phyloP scores from a whole-genome alignment of 2,329 filamentous ascomycete species.

The Venturia nashicola region DNA sequence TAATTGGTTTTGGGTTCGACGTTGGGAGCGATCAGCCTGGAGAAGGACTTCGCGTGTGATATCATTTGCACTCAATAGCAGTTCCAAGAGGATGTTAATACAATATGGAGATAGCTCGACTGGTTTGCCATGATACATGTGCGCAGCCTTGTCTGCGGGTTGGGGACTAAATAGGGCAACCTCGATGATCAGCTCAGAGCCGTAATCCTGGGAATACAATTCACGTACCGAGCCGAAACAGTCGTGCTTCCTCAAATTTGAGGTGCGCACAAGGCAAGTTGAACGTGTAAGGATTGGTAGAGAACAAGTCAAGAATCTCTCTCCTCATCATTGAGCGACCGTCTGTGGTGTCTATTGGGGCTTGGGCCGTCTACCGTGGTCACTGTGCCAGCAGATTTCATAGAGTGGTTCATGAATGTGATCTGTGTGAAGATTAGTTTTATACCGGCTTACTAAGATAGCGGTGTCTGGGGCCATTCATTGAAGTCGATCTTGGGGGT shows the following conservation, averaged over 20 bases:
- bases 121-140: conserved; percentile 9
- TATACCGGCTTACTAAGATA: background rate
- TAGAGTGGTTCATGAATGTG: background rate
- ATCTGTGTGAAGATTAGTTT: background rate
- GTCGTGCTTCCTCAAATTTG: conserved; percentile 10
- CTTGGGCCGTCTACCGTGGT: background rate
- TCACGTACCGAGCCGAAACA: conserved; percentile 10
- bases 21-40: conserved; percentile 9
- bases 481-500: background rate
- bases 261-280: conserved; percentile 10
- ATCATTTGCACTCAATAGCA: conserved; percentile 1
- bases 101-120: conserved; percentile 12
- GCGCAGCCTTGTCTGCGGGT: conserved; percentile 9
- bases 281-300: background rate
- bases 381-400: background rate
- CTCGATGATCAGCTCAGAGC: conserved; percentile 4
- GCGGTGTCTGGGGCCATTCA: background rate
- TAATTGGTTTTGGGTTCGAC: background rate
- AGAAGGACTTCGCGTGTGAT: conserved; percentile 10
- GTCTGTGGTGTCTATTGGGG: background rate
- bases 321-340: background rate
- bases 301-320: background rate
- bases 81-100: conserved; percentile 7
- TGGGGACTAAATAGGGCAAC: conserved; percentile 10
- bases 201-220: background rate